Percentiles rank a stretch among this genome's conserved stretches.
Evolutionary conservation across 441 rosid species (phyloP).

Genomic region (Aquilaria agallochum): DNA sequence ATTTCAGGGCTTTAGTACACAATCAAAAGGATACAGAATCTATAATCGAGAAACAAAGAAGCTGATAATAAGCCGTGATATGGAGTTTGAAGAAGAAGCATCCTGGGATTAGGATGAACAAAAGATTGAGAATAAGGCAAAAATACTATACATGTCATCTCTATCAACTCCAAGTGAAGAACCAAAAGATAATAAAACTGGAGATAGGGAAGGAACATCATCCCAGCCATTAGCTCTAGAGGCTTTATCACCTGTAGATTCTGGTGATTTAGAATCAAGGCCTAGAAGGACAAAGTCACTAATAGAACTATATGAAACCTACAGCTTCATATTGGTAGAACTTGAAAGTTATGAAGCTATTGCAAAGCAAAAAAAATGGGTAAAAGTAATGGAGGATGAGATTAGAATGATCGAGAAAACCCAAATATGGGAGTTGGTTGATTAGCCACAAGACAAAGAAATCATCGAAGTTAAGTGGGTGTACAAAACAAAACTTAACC

Average conservation of each 20-base stretch:
- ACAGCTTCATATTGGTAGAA: too few species aligned
- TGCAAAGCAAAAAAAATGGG: not conserved
- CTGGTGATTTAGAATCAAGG: too few species aligned
- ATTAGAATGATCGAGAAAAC: too few species aligned
- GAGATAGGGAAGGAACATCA: not conserved
- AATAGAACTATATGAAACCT: too few species aligned
- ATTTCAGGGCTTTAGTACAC: not conserved
- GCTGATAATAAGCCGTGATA: not conserved
- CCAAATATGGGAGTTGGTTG: not conserved
- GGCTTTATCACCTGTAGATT: not conserved
- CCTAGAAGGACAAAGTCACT: too few species aligned
- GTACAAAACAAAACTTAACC: too few species aligned
- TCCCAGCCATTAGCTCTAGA: not conserved
- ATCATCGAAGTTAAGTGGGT: too few species aligned
- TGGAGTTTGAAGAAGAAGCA: not conserved
- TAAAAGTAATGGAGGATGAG: not conserved
- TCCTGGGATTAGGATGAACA: too few species aligned
- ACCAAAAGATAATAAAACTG: not conserved
- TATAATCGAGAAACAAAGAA: not conserved
- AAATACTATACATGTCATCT: not conserved
- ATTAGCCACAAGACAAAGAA: too few species aligned
- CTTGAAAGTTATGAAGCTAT: not conserved
- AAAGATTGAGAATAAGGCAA: not conserved
- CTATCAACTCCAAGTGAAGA: not conserved
- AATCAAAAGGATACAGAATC: not conserved